phyloP scores from a whole-genome alignment of 2,329 filamentous ascomycete genomes.

The Ascocoryne sarcoides region DNA sequence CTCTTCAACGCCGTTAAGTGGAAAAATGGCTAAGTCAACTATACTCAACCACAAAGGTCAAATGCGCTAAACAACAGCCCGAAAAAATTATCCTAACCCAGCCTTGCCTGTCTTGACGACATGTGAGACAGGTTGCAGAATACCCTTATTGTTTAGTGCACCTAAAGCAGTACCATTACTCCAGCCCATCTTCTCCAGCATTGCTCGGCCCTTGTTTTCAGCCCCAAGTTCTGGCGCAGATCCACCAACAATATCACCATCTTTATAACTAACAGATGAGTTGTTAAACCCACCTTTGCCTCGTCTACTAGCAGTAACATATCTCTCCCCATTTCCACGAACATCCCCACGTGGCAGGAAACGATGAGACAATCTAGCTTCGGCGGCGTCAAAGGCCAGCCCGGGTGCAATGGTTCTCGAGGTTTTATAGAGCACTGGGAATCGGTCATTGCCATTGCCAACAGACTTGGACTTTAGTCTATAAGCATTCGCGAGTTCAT shows the following conservation, averaged over 20 bases:
- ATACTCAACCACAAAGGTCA: no score
- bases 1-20: no score
- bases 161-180: slow-evolving; percentile 77
- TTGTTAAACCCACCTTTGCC: slow-evolving; percentile 27
- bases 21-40: no score
- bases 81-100: slow-evolving; percentile 53
- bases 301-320: slow-evolving; percentile 30
- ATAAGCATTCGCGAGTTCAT: slow-evolving; percentile 67
- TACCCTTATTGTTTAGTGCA: slow-evolving; percentile 74
- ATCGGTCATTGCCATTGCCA: slow-evolving; percentile 63
- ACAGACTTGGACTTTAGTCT: slow-evolving; percentile 77
- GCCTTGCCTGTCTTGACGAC: slow-evolving; percentile 81
- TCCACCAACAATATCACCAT: slow-evolving; percentile 83
- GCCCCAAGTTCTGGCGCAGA: slow-evolving; percentile 74
- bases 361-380: slow-evolving; percentile 39
- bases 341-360: slow-evolving; percentile 48
- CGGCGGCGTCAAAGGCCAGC: slow-evolving; percentile 41
- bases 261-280: slow-evolving; percentile 51
- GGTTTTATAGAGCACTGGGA: slow-evolving; percentile 71
- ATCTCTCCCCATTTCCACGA: slow-evolving; percentile 25
- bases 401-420: slow-evolving; percentile 51
- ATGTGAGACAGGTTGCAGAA: slow-evolving; percentile 75
- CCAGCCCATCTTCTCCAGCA: slow-evolving; percentile 99
- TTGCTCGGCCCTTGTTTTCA: slow-evolving; percentile 74
- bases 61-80: no score